Percentiles rank a stretch among this genome's conserved stretches.
Evolutionary conservation across 1,284 basidiomycete species (phyloP).

Genomic region (Ceratobasidium sp.): DNA sequence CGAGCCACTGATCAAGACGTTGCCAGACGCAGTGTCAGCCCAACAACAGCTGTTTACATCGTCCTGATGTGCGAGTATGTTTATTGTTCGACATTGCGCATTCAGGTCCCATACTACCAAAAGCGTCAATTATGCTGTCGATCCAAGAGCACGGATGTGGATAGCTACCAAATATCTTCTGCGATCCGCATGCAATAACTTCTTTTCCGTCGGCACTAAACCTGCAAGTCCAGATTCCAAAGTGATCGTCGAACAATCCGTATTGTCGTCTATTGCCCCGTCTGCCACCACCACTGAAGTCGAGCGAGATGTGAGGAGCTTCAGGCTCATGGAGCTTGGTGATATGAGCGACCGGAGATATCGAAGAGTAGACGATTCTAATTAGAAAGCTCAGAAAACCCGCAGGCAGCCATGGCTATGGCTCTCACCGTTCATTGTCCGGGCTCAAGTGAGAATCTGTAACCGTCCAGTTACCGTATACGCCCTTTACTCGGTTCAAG

Average conservation of each 20-base stretch:
- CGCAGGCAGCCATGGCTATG: too few species aligned
- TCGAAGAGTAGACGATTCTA: conserved; percentile 92
- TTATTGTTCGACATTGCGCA: conserved; percentile 78
- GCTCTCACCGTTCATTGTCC: conserved; percentile 80
- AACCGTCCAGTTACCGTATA: conserved; percentile 85
- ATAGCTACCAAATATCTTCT: conserved; percentile 68
- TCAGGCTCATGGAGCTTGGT: conserved; percentile 79
- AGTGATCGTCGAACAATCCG: conserved; percentile 60
- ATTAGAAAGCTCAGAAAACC: background rate
- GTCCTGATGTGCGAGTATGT: conserved; percentile 82
- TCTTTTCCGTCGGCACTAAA: conserved; percentile 97
- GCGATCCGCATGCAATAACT: conserved; percentile 63
- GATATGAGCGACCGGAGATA: conserved; percentile 57
- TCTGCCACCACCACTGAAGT: conserved; percentile 63
- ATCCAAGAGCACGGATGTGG: conserved; percentile 13
- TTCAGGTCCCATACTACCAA: conserved; percentile 88
- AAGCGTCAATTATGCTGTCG: conserved; percentile 6
- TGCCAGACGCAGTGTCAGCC: conserved; percentile 90
- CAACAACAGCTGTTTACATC: conserved; percentile 98
- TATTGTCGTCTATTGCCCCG: conserved; percentile 45
- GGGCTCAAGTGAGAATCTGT: conserved; percentile 94
- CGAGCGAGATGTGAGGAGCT: conserved; percentile 73
- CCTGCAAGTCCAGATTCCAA: conserved; percentile 90
- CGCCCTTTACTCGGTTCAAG: conserved; percentile 80
- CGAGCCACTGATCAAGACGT: conserved; percentile 91